Base-by-base conservation (phyloP, 176 grass and related monocot species). In the Avena insularis region DNA sequence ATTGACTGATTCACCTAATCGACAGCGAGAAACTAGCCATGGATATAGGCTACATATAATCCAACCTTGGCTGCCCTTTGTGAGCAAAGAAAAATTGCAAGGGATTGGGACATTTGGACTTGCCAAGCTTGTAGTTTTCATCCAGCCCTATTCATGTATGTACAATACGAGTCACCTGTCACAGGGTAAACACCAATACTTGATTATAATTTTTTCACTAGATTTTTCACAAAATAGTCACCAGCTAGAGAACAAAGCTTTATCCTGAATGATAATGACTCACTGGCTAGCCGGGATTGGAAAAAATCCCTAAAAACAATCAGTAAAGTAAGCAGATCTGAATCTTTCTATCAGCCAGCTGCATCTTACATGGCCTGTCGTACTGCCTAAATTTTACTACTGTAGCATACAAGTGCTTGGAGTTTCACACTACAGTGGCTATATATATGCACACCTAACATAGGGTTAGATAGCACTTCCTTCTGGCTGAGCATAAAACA, bases 391-490 rank as follows among this genome's bases (percentile, higher is more conserved):
- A 51, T 12, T 13, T 12, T 12, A 13, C 49, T 12, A 49, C 10
- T 13, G 25, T 15, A 33, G 15, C 64, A 67, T 7, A 35, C 40
- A 72, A 47, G 3, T 23, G 4, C 70, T 71, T 72, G 70, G 0
- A 6, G 40, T 23, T 46, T 48, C 40, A 72, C 70, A 23, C 40
- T 47, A 72, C 19, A 2, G 23, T 72, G 70, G 70, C 19, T 72
- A 12, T 71, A 71, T 12, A 71, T 46, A 63, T 12, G 9, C 58
- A 71, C 38, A 71, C 8, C 70, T 48, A 23, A 21, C 36, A 13
- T 12, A n/a, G 40, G 70, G 9, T 36, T 72, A 72, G 70, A 47
- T 72, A 72, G 40, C 40, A 72, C 70, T 72, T 72, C 70, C 1
- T 45, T 72, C 36, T 72, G 17, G 40, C 40, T 6, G 8, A 72